Base-by-base conservation (phyloP, 352 stramenopile genomes). In the Globisporangium polare region DNA sequence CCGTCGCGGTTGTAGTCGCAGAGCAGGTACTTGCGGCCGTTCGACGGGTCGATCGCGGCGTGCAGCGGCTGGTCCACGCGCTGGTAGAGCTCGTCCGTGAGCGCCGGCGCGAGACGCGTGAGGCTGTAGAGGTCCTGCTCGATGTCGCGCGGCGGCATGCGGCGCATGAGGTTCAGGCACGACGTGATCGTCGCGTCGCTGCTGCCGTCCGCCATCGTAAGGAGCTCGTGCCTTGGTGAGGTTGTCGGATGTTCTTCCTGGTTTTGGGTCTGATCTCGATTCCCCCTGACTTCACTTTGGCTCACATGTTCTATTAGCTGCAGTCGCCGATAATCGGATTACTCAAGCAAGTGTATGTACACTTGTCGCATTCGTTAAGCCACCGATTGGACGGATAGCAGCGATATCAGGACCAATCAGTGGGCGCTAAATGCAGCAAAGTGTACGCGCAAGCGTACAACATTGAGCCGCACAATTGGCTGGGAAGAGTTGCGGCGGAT, bases 1-100 rank as follows among this genome's bases (percentile, higher is more conserved):
- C 89, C 95, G 62, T 98, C 92, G 57, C 93, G 84, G 78, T 99
- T 98, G 75, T 98, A 98, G 74, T 98, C 89, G 70, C 90, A 98
- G 35, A 97, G 76, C 20, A 98, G 72, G 76, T 97, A 98, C 61
- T 91, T 87, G 60, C 90, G 88, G 63, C 89, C 90, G 62, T 92
- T 96, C 13, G 71, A 69, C 18, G 91, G 74, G 77, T 97, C 89
- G 22, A 86, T 89, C 9, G 85, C 88, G 46, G 90, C 81, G 59
- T 97, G 81, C 24, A 98, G 84, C 43, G 91, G 92, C 71, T 97
- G 89, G 64, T 98, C 92, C 60, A 98, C 83, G 60, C 92, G 86
- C 75, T 98, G 92, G 53, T 97, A 93, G 51, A 98, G 75, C 53
- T 97, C 92, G 68, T 98, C 91, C 7, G 88, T 89, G 47, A 94